Evolutionary conservation across 2,329 filamentous ascomycete genomes (phyloP).

Genomic region (Pseudogymnoascus sp.): DNA sequence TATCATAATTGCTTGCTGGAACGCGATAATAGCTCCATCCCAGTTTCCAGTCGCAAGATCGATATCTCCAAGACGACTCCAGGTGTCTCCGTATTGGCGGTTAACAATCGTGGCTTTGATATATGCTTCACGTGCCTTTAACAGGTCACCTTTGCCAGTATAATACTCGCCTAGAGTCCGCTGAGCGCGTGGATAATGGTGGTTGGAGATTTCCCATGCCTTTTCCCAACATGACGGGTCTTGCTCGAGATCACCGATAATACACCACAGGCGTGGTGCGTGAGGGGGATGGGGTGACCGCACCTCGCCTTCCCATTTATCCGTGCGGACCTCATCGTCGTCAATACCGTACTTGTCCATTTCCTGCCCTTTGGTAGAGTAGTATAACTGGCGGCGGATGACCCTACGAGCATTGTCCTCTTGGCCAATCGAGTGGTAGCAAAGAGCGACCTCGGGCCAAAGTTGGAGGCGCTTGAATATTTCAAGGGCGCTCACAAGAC

Average conservation of each 20-base stretch:
- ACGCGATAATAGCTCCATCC: constrained; percentile 73
- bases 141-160: constrained; percentile 56
- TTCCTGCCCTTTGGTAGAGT: constrained; percentile 43
- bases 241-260: constrained; percentile 80
- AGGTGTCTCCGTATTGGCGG: constrained; percentile 71
- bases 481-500: constrained; percentile 80
- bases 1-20: constrained; percentile 71
- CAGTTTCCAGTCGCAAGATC: constrained; percentile 70
- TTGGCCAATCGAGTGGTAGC: constrained; percentile 46
- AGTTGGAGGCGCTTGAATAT: constrained; percentile 91
- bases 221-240: constrained; percentile 69
- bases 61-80: constrained; percentile 87
- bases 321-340: constrained; percentile 45
- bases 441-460: constrained; percentile 92
- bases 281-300: constrained; percentile 66
- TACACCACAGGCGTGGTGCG: constrained; percentile 83
- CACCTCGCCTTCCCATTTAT: constrained; percentile 57
- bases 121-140: constrained; percentile 70
- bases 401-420: constrained; percentile 77
- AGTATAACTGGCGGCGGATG: constrained; percentile 71
- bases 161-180: constrained; percentile 76
- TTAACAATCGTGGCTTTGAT: constrained; percentile 69
- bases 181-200: constrained; percentile 79
- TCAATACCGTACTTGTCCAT: constrained; percentile 37
- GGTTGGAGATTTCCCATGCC: constrained; percentile 78